These are phyloP conservation scores for Trichoderma sp. DNA, from an alignment of 2,329 filamentous ascomycete species.

Conservation along the genomic window DNA sequence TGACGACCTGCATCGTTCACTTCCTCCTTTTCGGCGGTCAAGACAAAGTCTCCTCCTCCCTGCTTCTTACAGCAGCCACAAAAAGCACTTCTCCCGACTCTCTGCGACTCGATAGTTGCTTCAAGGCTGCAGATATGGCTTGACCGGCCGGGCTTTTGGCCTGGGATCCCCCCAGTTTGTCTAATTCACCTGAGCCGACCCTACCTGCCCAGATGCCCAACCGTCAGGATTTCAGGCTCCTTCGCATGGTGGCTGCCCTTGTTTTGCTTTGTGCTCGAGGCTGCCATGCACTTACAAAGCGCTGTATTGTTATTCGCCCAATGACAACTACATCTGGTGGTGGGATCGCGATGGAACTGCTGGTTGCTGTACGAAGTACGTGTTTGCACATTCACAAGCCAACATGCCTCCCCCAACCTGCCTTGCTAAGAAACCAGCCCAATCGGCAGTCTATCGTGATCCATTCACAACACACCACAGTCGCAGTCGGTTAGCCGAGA, in stretches of 20 bases:
- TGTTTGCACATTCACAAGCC: neutral
- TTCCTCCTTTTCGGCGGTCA: neutral
- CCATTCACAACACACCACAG: neutral
- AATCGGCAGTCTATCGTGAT: neutral
- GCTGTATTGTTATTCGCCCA: neutral
- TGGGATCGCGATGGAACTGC: neutral
- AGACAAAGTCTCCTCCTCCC: neutral
- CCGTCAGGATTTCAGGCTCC: neutral
- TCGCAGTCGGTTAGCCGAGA: slow-evolving; percentile 4
- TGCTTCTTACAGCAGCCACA: slow-evolving; percentile 10
- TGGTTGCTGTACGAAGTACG: neutral
- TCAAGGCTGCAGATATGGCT: neutral
- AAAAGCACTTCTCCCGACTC: neutral
- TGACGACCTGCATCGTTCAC: neutral
- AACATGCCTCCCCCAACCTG: neutral
- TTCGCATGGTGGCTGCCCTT: neutral
- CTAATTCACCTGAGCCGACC: neutral
- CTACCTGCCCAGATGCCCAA: slow-evolving; percentile 5
- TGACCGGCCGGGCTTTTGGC: neutral
- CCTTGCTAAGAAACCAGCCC: neutral
- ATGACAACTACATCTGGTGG: neutral
- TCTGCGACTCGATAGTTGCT: neutral
- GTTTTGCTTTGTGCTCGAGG: neutral
- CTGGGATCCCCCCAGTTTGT: neutral
- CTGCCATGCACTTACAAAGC: neutral